A percentile compares a stretch with the other conserved stretches of the same genome.
phyloP scores from a whole-genome alignment of 352 stramenopile genomes.

The Albugo candida region DNA sequence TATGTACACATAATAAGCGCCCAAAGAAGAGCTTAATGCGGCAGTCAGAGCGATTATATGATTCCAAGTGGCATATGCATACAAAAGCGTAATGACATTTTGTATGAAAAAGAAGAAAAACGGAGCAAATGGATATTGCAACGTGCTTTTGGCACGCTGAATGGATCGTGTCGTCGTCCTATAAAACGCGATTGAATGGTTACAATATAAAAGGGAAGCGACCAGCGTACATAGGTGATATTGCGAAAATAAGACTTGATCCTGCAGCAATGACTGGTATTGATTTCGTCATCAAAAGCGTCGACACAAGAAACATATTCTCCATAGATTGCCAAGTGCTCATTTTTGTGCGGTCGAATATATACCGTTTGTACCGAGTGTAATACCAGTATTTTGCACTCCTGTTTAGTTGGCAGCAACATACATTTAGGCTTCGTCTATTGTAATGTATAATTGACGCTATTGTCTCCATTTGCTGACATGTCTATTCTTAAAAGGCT shows the following conservation, averaged over 20 bases:
- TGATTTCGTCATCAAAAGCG: conserved; percentile 35
- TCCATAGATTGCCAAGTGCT: conserved; percentile 31
- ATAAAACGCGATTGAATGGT: no score
- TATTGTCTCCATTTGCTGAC: no score
- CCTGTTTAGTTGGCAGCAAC: no score
- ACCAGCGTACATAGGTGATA: conserved; percentile 30
- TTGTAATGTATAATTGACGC: no score
- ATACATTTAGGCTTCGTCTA: no score
- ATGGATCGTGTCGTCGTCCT: conserved; percentile 50
- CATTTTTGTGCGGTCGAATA: conserved; percentile 9
- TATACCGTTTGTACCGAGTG: no score
- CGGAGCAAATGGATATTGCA: conserved; percentile 58
- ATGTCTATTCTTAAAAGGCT: no score
- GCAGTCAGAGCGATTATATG: conserved; percentile 34
- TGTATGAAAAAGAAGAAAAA: conserved; percentile 77
- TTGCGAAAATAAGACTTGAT: conserved; percentile 41
- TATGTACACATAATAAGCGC: conserved; percentile 45
- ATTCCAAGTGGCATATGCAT: conserved; percentile 42
- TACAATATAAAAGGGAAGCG: background rate
- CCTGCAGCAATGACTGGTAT: conserved; percentile 36
- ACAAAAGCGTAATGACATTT: conserved; percentile 67
- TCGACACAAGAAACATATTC: conserved; percentile 50
- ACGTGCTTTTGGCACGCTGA: conserved; percentile 33
- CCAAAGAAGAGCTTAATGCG: conserved; percentile 28
- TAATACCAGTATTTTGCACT: no score